phyloP scores from a whole-genome alignment of 345 rosid species.

The Passiflora organensis region DNA sequence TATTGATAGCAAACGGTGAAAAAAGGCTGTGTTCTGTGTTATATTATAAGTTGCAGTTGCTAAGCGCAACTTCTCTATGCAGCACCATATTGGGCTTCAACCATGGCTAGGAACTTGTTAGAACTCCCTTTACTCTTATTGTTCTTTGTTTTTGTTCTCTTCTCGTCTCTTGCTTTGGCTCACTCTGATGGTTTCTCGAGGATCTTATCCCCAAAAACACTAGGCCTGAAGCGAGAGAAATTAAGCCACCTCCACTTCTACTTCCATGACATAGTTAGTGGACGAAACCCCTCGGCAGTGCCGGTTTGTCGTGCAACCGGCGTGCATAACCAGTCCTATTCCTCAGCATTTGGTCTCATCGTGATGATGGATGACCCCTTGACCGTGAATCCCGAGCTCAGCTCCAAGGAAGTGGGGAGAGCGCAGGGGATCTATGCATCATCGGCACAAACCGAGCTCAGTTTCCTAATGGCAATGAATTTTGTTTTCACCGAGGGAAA shows the following conservation, averaged over 20 bases:
- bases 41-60: too few relatives aligned
- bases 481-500: slow-evolving; percentile 7
- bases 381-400: slow-evolving; percentile 4
- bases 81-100: too few relatives aligned
- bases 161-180: not conserved
- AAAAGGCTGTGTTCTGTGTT: too few relatives aligned
- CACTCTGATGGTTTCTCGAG: not conserved
- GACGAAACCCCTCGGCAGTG: slow-evolving; percentile 7
- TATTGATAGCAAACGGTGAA: too few relatives aligned
- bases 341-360: slow-evolving; percentile 5
- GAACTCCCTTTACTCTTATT: not conserved
- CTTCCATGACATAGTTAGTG: slow-evolving; percentile 16
- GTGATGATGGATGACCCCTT: slow-evolving; percentile 1
- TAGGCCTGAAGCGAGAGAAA: slow-evolving; percentile 16
- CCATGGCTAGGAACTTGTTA: not conserved
- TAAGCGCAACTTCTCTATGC: too few relatives aligned
- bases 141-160: not conserved
- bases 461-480: slow-evolving; percentile 9
- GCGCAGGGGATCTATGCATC: slow-evolving; percentile 8
- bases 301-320: not conserved
- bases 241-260: slow-evolving; percentile 22
- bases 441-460: slow-evolving; percentile 5
- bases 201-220: not conserved
- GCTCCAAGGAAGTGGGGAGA: slow-evolving; percentile 10
- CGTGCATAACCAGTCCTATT: not conserved